Percentiles rank a stretch among this genome's conserved stretches.
phyloP scores from a whole-genome alignment of 1,284 basidiomycete genomes.

The Polyporus tsugae region DNA sequence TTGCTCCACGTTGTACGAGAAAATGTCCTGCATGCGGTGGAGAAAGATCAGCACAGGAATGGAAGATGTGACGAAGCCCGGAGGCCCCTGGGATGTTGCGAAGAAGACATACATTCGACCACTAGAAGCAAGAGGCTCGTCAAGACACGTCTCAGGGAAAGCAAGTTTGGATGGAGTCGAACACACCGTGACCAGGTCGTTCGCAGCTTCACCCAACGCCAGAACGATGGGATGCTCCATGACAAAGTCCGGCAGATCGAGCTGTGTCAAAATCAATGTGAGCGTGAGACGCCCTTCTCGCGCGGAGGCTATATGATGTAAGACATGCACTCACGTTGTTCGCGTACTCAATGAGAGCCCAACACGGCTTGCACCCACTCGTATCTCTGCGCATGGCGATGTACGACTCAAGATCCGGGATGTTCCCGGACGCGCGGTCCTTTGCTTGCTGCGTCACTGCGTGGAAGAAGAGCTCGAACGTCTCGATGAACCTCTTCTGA shows the following conservation, averaged over 20 bases:
- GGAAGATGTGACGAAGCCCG: background rate
- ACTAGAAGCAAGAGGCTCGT: conserved; percentile 30
- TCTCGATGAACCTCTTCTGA: conserved; percentile 47
- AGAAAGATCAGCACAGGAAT: conserved; percentile 10
- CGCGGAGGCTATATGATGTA: conserved; percentile 9
- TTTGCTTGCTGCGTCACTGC: conserved; percentile 46
- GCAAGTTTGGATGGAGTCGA: conserved; percentile 6
- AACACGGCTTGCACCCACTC: conserved; percentile 50
- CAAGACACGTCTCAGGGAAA: conserved; percentile 17
- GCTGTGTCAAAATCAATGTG: conserved; percentile 20
- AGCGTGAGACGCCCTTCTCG: conserved; percentile 9
- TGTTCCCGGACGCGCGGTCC: conserved; percentile 41
- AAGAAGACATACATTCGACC: conserved; percentile 48
- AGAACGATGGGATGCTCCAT: conserved; percentile 47
- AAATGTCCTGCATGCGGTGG: conserved; percentile 46
- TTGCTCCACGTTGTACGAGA: conserved; percentile 55
- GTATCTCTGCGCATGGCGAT: conserved; percentile 48
- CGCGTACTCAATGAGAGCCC: conserved; percentile 51
- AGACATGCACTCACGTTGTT: conserved; percentile 38
- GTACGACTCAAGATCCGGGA: conserved; percentile 49
- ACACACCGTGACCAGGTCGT: conserved; percentile 48
- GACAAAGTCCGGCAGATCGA: conserved; percentile 48
- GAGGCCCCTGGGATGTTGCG: background rate
- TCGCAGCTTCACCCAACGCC: conserved; percentile 46
- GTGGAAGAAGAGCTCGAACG: conserved; percentile 48